These are phyloP conservation scores for Zygoascus flipseniorum DNA, from an alignment of 805 yeast species.

Conservation along the genomic window DNA sequence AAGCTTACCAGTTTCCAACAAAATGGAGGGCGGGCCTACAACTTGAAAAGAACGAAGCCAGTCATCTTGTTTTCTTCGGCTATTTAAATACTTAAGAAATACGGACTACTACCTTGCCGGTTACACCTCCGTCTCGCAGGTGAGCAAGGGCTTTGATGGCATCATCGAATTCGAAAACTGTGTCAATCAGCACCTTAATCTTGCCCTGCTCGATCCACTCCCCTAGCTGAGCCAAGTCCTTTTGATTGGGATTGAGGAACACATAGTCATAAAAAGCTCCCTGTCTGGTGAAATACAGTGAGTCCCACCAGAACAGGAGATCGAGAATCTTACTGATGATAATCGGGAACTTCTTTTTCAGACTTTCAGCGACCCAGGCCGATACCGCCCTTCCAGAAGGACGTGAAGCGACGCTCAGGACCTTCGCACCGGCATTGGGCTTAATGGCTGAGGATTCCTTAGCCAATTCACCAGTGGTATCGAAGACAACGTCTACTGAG, in stretches of 20 bases:
- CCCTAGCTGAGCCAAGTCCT: conserved; percentile 5
- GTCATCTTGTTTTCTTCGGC: no score
- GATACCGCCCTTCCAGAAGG: conserved; percentile 1
- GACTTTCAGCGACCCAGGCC: not conserved
- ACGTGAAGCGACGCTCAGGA: conserved; percentile 8
- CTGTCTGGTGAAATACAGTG: conserved; percentile 4
- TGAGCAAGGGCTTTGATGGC: conserved; percentile 8
- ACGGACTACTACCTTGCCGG: conserved; percentile 15
- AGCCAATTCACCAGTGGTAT: conserved; percentile 13
- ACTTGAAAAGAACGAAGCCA: no score
- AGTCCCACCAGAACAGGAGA: not conserved
- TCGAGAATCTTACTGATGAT: not conserved
- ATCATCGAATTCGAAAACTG: conserved; percentile 6
- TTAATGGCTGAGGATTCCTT: conserved; percentile 8
- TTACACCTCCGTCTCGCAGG: conserved; percentile 9
- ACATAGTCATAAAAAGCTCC: conserved; percentile 7
- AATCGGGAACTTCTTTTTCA: not conserved
- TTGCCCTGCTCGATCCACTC: conserved; percentile 12
- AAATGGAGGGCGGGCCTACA: no score
- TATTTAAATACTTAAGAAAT: not conserved
- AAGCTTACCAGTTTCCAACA: no score
- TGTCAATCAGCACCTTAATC: conserved; percentile 11
- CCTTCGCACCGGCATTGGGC: conserved; percentile 12
- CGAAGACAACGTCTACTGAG: conserved; percentile 14
- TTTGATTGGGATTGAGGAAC: conserved; percentile 2